Conservation (phyloP, 2,329 filamentous ascomycete genomes). For the Pezizomycotina sp. region DNA sequence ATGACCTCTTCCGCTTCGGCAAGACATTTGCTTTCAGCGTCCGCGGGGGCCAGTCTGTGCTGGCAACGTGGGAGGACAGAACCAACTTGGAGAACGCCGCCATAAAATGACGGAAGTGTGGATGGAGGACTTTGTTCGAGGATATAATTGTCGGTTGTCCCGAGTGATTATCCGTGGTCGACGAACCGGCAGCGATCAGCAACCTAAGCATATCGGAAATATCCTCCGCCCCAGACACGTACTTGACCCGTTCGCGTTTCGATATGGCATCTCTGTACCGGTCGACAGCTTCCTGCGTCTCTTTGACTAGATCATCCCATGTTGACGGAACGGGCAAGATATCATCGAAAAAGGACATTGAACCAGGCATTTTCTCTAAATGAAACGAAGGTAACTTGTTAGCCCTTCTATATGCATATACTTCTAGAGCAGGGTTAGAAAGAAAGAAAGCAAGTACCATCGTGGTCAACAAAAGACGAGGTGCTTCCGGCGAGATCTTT, state of each 20-base stretch:
- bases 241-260: constrained; percentile 68
- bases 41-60: constrained; percentile 84
- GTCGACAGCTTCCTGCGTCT: constrained; percentile 83
- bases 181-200: constrained; percentile 84
- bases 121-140: constrained; percentile 90
- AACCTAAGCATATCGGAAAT: constrained; percentile 92
- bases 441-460: constrained; percentile 6
- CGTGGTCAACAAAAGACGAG: constrained; percentile 10
- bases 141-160: constrained; percentile 98
- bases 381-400: too few species aligned
- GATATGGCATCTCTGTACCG: constrained; percentile 80
- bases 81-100: constrained; percentile 99
- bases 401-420: too few species aligned
- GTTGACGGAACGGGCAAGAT: constrained; percentile 62
- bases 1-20: constrained; percentile 96
- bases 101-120: constrained; percentile 98
- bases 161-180: constrained; percentile 96
- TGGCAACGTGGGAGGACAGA: constrained; percentile 91
- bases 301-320: constrained; percentile 77
- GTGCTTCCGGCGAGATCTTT: constrained; percentile 10
- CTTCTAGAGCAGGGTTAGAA: neutral
- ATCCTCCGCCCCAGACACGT: constrained; percentile 87
- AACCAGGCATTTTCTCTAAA: constrained; percentile 18
- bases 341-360: constrained; percentile 60
- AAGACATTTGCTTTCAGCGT: constrained; percentile 86